Evolutionary conservation across 441 rosid genomes (phyloP).

Genomic region (Manihot esculenta): DNA sequence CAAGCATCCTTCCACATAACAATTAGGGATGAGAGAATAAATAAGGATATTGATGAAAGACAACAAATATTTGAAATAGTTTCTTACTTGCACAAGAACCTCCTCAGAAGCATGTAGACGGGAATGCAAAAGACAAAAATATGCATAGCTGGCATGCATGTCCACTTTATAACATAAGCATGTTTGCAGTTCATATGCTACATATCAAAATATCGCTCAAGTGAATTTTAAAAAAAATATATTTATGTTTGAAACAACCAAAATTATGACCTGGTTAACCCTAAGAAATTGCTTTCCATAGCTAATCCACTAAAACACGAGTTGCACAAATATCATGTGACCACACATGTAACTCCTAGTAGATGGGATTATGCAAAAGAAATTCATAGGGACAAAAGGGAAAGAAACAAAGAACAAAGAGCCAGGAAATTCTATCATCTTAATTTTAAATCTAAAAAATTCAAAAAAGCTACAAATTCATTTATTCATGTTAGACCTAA

Average conservation of each 20-base stretch:
- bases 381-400: neutral
- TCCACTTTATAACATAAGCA: neutral
- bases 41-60: neutral
- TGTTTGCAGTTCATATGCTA: neutral
- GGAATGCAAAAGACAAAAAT: neutral
- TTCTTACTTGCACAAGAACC: neutral
- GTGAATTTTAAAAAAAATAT: too few species aligned
- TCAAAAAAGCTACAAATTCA: neutral
- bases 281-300: neutral
- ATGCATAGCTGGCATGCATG: neutral
- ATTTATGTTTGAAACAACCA: neutral
- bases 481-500: neutral
- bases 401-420: neutral
- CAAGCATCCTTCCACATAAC: neutral
- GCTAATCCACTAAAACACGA: neutral
- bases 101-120: neutral
- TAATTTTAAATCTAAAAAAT: neutral
- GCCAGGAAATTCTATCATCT: neutral
- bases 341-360: neutral
- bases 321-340: neutral
- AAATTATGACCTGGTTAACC: neutral
- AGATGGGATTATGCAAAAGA: neutral
- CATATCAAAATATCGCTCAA: too few species aligned
- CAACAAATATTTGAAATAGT: neutral
- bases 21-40: neutral